phyloP scores from a whole-genome alignment of 495 filamentous ascomycete genomes.

The Antarctomyces pellizariae region DNA sequence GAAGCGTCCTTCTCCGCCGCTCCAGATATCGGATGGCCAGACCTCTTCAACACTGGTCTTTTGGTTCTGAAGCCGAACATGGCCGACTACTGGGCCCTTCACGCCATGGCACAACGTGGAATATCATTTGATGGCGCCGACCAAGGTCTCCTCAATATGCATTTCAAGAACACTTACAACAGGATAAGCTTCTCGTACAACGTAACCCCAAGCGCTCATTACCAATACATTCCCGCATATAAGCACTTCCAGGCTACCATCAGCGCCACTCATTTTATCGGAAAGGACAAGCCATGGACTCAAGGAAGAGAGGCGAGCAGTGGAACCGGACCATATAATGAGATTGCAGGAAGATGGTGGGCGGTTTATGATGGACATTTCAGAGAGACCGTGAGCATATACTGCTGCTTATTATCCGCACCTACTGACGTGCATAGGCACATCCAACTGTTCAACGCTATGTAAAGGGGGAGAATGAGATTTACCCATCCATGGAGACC shows the following conservation, averaged over 20 bases:
- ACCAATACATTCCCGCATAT: constrained; percentile 90
- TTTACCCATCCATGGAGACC: too few species aligned
- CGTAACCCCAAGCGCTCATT: constrained; percentile 79
- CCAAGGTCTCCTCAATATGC: constrained; percentile 86
- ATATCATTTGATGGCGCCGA: constrained; percentile 96
- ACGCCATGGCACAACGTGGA: constrained; percentile 58
- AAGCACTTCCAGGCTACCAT: constrained; percentile 75
- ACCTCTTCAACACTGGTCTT: constrained; percentile 91
- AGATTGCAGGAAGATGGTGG: constrained; percentile 75
- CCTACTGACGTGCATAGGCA: too few species aligned
- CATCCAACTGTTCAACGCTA: constrained; percentile 15
- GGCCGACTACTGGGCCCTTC: constrained; percentile 67
- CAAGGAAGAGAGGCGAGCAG: constrained; percentile 33
- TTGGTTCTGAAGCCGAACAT: constrained; percentile 77
- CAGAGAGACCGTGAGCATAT: constrained; percentile 11
- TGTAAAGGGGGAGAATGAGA: constrained; percentile 15
- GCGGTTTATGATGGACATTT: constrained; percentile 77
- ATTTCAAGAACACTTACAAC: constrained; percentile 64
- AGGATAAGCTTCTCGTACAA: constrained; percentile 90
- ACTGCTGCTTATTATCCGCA: too few species aligned
- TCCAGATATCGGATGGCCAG: constrained; percentile 94
- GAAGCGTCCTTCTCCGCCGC: constrained; percentile 63
- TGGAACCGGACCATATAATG: constrained; percentile 43
- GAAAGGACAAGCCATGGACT: constrained; percentile 72
- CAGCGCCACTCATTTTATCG: constrained; percentile 83